Percentiles rank a stretch among this genome's conserved stretches.
Conservation (phyloP, 177 flowering plant genomes). For the Viscum album region DNA sequence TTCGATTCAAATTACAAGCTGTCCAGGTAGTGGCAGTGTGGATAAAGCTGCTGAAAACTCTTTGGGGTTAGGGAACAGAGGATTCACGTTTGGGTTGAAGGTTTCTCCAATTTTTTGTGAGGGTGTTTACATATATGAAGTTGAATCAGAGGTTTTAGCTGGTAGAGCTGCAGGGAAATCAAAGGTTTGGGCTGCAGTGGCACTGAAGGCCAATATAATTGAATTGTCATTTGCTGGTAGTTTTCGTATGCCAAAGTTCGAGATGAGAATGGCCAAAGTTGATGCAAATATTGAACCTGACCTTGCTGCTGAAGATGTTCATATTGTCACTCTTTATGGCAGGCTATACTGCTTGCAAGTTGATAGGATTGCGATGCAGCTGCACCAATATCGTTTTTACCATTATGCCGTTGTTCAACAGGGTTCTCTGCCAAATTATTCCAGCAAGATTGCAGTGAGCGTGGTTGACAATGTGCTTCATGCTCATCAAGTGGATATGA, state of each 20-base stretch:
- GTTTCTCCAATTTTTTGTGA: too few relatives aligned
- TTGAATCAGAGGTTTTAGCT: too few relatives aligned
- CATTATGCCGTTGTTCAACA: constrained; percentile 96
- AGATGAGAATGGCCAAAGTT: constrained; percentile 80
- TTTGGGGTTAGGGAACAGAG: too few relatives aligned
- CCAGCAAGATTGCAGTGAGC: constrained; percentile 69
- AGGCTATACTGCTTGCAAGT: constrained; percentile 94
- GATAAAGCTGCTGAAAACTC: too few relatives aligned
- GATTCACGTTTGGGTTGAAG: too few relatives aligned
- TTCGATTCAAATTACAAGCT: too few relatives aligned
- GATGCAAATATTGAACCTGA: constrained; percentile 81
- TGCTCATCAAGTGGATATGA: constrained; percentile 95
- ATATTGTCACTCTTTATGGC: constrained; percentile 90
- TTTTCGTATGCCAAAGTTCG: constrained; percentile 83
- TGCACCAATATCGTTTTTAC: constrained; percentile 71
- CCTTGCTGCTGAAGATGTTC: constrained; percentile 73
- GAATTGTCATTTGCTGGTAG: constrained; percentile 85
- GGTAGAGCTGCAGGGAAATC: too few relatives aligned
- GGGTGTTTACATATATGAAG: too few relatives aligned
- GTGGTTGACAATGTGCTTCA: constrained; percentile 89
- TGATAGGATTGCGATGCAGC: constrained; percentile 78
- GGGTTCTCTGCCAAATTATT: constrained; percentile 92
- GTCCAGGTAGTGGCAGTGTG: too few relatives aligned
- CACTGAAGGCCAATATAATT: too few relatives aligned
- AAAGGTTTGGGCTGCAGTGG: too few relatives aligned